Evolutionary conservation across 2,329 filamentous ascomycete species (phyloP), one percentile per base, ranked within the genome.

Genomic region (Colletotrichum lupini): DNA sequence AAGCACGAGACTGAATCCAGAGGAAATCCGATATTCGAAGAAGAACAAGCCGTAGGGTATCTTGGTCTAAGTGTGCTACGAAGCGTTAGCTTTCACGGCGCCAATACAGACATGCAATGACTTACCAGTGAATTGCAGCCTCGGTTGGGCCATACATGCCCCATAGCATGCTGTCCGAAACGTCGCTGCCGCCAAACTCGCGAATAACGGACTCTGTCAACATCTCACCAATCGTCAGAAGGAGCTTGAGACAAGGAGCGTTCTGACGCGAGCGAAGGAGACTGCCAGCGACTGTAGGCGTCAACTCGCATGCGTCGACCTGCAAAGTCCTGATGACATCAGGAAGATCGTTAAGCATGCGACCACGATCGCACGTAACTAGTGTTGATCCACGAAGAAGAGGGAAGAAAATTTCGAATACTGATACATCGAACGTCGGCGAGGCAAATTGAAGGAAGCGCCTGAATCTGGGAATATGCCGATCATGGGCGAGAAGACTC

Each of bases 91-190:
- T 4, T 24, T 1, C 7, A 49, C 30, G 26, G 28, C n/a, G 19
- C 22, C n/a, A 19, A 28, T 30, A 37, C 42, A 4, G 35, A 59
- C 49, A 4, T 22, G 0, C 49, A 19, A 12, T n/a, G 3, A 76
- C 83, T 81, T 78, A 88, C 87, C 89, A 98, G 80, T 98, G 95
- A 70, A 98, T 97, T 0, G 95, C 91, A 8, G 94, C 94, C 83
- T 98, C 95, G 0, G 95, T 98, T 1, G 95, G 95, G 0, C 95
- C 95, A 79, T 98, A 98, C 95, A 98, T 97, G 42, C 92, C 95
- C 89, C 94, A 95, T 1, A 98, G 86, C 56, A 97, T 91, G 76
- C 93, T 92, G 2, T 85, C 80, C 8, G 82, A 83, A 0, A 79
- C 79, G 0, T 81, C 78, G 11, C 85, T 83, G 2, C 90, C 90